Conservation (phyloP, 2,329 filamentous ascomycete genomes). For the Beauveria bassiana region DNA sequence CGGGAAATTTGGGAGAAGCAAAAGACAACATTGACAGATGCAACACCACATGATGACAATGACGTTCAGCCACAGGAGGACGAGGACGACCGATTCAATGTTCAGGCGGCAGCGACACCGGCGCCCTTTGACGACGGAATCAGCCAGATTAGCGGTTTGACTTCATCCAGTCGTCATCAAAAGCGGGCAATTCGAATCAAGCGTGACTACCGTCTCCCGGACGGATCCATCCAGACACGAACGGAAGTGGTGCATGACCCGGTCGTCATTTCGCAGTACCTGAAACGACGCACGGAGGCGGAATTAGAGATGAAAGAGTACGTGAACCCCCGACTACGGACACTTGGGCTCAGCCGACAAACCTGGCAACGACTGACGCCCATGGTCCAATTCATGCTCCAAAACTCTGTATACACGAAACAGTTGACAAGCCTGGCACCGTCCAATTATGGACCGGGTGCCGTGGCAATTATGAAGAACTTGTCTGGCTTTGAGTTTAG, state of each 20-base stretch:
- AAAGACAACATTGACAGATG: constrained; percentile 67
- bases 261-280: constrained; percentile 82
- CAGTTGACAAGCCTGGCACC: background rate
- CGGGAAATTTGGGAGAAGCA: constrained; percentile 88
- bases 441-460: constrained; percentile 19
- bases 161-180: constrained; percentile 53
- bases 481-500: constrained; percentile 27
- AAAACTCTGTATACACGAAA: background rate
- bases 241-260: constrained; percentile 70
- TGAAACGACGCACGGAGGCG: constrained; percentile 64
- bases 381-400: background rate
- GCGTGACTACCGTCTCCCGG: constrained; percentile 44
- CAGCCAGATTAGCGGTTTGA: constrained; percentile 68
- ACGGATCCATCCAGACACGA: constrained; percentile 49
- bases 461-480: constrained; percentile 23
- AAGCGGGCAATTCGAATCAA: constrained; percentile 68
- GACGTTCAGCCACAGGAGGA: constrained; percentile 52
- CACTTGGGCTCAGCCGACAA: background rate
- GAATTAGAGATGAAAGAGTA: constrained; percentile 69
- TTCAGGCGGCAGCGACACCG: constrained; percentile 62
- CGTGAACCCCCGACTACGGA: constrained; percentile 24
- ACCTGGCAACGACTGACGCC: background rate
- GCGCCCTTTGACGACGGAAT: constrained; percentile 68
- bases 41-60: constrained; percentile 57
- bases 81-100: constrained; percentile 62